Percentiles rank a stretch among this genome's conserved stretches.
These are phyloP conservation scores for Berberis vulgaris DNA, from an alignment of 164 flowering plant genomes.

Conservation along the genomic window DNA sequence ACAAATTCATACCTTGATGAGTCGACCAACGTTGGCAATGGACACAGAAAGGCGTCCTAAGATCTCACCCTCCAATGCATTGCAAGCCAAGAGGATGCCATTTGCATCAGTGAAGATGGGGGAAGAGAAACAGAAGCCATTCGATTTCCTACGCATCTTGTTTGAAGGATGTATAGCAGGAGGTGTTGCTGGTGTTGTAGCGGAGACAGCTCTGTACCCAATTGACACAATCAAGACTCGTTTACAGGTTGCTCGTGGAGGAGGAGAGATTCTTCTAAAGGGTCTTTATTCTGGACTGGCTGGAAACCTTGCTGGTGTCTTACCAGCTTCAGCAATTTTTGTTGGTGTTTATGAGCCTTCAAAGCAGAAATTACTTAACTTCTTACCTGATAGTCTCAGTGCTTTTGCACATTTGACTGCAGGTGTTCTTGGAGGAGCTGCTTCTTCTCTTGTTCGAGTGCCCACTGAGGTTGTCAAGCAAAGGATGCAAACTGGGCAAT, in stretches of 20 bases:
- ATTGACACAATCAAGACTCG: slow-evolving; percentile 93
- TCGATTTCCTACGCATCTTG: no score
- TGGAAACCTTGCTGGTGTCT: slow-evolving; percentile 87
- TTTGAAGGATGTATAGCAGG: slow-evolving; percentile 78
- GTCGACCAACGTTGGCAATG: no score
- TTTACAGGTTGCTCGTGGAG: slow-evolving; percentile 81
- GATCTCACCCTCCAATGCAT: no score
- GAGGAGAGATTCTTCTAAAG: slow-evolving; percentile 59
- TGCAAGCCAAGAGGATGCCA: no score
- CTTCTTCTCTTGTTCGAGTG: slow-evolving; percentile 89
- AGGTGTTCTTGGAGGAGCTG: slow-evolving; percentile 85
- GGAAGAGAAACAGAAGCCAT: no score
- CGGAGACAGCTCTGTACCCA: slow-evolving; percentile 85
- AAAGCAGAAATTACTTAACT: no score
- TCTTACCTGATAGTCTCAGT: no score
- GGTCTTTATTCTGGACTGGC: slow-evolving; percentile 85
- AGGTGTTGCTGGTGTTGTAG: slow-evolving; percentile 89
- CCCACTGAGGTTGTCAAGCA: slow-evolving; percentile 98
- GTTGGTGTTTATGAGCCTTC: no score
- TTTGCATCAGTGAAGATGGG: no score
- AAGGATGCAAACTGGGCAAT: slow-evolving; percentile 90
- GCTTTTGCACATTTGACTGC: slow-evolving; percentile 36
- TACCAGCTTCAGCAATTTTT: slow-evolving; percentile 26
- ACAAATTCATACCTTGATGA: no score
- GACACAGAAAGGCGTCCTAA: no score